Percentiles rank a stretch among this genome's conserved stretches.
Evolutionary conservation across 2,329 filamentous ascomycete species (phyloP).

Genomic region (Aspergillus glaucus): DNA sequence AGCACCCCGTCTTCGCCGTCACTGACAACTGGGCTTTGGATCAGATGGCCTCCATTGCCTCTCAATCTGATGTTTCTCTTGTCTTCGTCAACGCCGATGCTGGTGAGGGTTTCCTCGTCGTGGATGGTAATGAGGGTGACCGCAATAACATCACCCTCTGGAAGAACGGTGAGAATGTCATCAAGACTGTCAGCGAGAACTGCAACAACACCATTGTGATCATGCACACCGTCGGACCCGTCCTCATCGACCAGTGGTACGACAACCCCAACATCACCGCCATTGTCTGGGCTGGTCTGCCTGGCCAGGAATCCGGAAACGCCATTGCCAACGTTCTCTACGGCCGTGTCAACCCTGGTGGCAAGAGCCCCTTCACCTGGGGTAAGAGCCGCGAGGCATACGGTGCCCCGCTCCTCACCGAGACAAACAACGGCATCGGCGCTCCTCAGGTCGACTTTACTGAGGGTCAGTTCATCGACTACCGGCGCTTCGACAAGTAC

Average conservation of each 20-base stretch:
- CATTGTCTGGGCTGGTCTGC: conserved; percentile 68
- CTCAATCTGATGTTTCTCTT: conserved; percentile 53
- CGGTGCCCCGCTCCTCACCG: conserved; percentile 51
- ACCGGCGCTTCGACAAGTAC: conserved; percentile 48
- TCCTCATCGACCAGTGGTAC: conserved; percentile 61
- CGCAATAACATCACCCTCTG: conserved; percentile 89
- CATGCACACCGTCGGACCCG: conserved; percentile 77
- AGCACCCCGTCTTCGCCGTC: conserved; percentile 57
- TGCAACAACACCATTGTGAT: conserved; percentile 90
- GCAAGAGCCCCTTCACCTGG: conserved; percentile 58
- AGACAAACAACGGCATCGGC: conserved; percentile 50
- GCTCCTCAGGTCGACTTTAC: conserved; percentile 55
- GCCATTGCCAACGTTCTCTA: conserved; percentile 68
- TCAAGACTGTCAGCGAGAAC: conserved; percentile 68
- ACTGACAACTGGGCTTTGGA: conserved; percentile 52
- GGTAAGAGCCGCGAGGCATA: conserved; percentile 49
- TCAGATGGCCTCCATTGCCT: conserved; percentile 46
- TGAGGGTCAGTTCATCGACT: conserved; percentile 56
- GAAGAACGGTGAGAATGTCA: conserved; percentile 71
- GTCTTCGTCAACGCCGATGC: conserved; percentile 86
- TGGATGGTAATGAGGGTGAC: conserved; percentile 81
- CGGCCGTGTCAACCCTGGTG: conserved; percentile 58
- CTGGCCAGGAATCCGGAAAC: conserved; percentile 70
- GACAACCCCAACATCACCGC: conserved; percentile 63
- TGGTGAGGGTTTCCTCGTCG: conserved; percentile 78